phyloP scores from a whole-genome alignment of 2,329 filamentous ascomycete species.

The Microcyclospora pomicola region DNA sequence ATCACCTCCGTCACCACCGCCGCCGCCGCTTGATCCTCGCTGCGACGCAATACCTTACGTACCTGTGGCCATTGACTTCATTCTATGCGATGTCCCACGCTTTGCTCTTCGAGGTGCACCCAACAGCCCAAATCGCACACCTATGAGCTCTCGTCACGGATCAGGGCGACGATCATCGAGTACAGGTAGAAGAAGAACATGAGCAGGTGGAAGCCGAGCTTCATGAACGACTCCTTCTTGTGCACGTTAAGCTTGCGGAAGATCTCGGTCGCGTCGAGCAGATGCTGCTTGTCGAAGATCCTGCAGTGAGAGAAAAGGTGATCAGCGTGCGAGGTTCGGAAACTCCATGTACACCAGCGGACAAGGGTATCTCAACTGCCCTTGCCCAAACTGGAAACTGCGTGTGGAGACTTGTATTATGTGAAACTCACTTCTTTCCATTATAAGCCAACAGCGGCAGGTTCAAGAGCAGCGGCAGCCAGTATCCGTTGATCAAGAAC shows the following conservation, averaged over 20 bases:
- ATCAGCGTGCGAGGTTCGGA: no score
- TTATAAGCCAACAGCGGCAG: conserved; percentile 87
- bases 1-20: no score
- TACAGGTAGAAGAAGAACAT: conserved; percentile 99
- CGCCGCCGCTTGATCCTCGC: no score
- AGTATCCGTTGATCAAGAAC: conserved; percentile 98
- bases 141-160: conserved; percentile 59
- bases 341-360: no score
- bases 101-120: no score
- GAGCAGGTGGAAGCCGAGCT: conserved; percentile 93
- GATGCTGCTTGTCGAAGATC: conserved; percentile 92
- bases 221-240: conserved; percentile 99
- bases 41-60: no score
- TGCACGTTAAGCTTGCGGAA: conserved; percentile 98
- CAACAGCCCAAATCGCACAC: no score
- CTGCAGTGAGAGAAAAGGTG: conserved; percentile 32
- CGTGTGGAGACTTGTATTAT: not conserved
- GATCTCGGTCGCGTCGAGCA: conserved; percentile 95
- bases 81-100: no score
- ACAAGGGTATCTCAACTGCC: no score
- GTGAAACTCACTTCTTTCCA: conserved; percentile 76
- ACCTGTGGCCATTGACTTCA: no score
- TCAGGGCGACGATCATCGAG: conserved; percentile 60
- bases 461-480: conserved; percentile 85
- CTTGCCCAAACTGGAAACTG: no score